Evolutionary conservation across 768 basidiomycete species (phyloP).

Genomic region (Tricholoma sp.): DNA sequence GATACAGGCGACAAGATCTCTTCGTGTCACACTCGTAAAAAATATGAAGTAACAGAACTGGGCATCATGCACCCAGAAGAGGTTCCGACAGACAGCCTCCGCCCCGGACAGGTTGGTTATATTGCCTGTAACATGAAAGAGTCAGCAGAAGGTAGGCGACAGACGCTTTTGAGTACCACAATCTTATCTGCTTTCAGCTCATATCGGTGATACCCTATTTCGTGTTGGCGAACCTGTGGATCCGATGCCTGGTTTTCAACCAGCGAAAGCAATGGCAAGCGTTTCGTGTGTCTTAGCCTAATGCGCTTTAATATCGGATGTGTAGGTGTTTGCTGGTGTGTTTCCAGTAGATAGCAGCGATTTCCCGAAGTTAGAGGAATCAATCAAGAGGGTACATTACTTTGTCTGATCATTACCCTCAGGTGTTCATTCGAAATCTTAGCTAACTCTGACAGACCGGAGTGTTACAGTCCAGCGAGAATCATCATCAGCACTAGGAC

Average conservation of each 20-base stretch:
- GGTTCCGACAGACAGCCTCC: slow-evolving; percentile 59
- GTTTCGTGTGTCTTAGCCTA: neutral
- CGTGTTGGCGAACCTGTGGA: slow-evolving; percentile 68
- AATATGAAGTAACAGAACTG: slow-evolving; percentile 84
- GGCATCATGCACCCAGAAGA: slow-evolving; percentile 92
- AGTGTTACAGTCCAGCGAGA: slow-evolving; percentile 90
- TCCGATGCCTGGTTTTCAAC: slow-evolving; percentile 87
- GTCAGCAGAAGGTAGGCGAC: slow-evolving; percentile 74
- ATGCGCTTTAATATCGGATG: slow-evolving; percentile 1
- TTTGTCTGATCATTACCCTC: slow-evolving; percentile 4
- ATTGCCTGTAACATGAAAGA: slow-evolving; percentile 98
- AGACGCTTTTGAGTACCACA: neutral
- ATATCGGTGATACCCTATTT: slow-evolving; percentile 92
- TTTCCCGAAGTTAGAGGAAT: slow-evolving; percentile 93
- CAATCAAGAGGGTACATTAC: slow-evolving; percentile 72
- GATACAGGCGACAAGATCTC: slow-evolving; percentile 80
- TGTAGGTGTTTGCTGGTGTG: slow-evolving; percentile 87
- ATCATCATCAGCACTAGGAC: slow-evolving; percentile 89
- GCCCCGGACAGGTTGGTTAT: slow-evolving; percentile 82
- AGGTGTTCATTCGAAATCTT: slow-evolving; percentile 9
- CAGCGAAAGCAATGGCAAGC: slow-evolving; percentile 86
- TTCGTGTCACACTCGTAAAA: slow-evolving; percentile 79
- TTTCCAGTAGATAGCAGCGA: slow-evolving; percentile 91
- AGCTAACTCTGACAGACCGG: slow-evolving; percentile 84
- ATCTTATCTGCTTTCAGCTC: slow-evolving; percentile 44